Evolutionary conservation across 2,329 filamentous ascomycete genomes (phyloP).

Genomic region (Hyphodiscus sp.): DNA sequence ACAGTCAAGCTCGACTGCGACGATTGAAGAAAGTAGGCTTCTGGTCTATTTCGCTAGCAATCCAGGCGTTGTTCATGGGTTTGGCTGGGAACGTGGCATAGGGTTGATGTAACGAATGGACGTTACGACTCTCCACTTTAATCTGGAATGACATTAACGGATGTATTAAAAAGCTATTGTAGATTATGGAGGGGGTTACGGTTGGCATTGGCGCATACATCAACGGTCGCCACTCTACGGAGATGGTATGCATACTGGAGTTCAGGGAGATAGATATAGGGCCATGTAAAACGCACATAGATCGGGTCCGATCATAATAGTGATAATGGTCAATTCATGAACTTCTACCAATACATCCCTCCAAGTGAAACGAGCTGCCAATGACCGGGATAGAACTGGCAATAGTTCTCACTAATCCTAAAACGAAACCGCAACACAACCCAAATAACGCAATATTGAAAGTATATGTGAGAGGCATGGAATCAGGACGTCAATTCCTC

Average conservation of each 20-base stretch:
- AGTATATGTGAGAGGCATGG: no score
- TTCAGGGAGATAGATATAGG: neutral
- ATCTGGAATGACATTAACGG: constrained; percentile 7
- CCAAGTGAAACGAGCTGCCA: no score
- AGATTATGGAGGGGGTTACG: constrained; percentile 3
- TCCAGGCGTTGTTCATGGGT: constrained; percentile 90
- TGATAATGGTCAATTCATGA: neutral
- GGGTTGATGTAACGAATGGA: constrained; percentile 1
- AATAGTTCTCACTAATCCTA: no score
- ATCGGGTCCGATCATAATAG: neutral
- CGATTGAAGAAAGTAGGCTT: constrained; percentile 93
- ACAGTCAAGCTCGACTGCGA: constrained; percentile 78
- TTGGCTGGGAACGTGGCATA: constrained; percentile 75
- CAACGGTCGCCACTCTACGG: neutral
- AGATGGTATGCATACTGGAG: neutral
- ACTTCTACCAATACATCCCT: neutral
- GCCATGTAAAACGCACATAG: neutral
- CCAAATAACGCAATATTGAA: no score
- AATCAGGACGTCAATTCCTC: no score
- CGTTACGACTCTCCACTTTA: constrained; percentile 13
- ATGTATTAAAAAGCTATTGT: constrained; percentile 18
- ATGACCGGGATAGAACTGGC: no score
- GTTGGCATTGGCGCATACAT: neutral
- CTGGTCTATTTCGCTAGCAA: constrained; percentile 88
- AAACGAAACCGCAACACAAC: no score